Base-by-base conservation (phyloP, 345 rosid genomes). In the Dovyalis caffra region DNA sequence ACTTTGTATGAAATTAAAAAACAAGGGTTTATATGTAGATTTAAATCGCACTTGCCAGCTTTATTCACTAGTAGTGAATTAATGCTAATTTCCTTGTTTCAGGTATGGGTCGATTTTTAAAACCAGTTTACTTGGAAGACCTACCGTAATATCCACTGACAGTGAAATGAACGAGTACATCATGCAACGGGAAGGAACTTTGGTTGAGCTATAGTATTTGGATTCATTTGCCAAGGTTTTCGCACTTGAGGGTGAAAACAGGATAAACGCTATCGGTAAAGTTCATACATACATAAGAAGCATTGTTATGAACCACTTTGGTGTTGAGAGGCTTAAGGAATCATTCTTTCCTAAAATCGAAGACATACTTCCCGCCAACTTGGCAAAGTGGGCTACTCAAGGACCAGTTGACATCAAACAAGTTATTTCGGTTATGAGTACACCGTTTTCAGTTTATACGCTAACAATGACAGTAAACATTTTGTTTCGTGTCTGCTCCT, bases 41-140 rank as follows among this genome's bases (percentile, higher is more conserved):
- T 1, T 18, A 4, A 16, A 49, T 20, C 40, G 11, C 0, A 9
- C 21, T 5, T 47, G 21, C 60, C 0, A n/a, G n/a, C n/a, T n/a
- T n/a, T n/a, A n/a, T n/a, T n/a, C n/a, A 2, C 28, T 23, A 23
- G 14, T 3, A 56, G 0, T 28, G 9, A 20, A 56, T n/a, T 56
- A 1, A 53, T 53, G 9, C n/a, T 8, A 8, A n/a, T n/a, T n/a
- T n/a, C 26, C 60, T 8, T 56, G 15, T n/a, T n/a, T n/a, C 60
- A 75, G 77, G 51, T 80, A 74, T 12, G 79, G 83, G 76, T 77
- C 38, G 21, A 67, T 80, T 18, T 56, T 56, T n/a, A 56, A 56
- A 56, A 56, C 28, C 60, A 56, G 60, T 4, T 9, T 56, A 23
- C 26, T n/a, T 56, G 60, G 79, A 15, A 35, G 61, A 26, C 28